Evolutionary conservation across 2,329 filamentous ascomycete species (phyloP).

Genomic region (Cryphonectria naterciae): DNA sequence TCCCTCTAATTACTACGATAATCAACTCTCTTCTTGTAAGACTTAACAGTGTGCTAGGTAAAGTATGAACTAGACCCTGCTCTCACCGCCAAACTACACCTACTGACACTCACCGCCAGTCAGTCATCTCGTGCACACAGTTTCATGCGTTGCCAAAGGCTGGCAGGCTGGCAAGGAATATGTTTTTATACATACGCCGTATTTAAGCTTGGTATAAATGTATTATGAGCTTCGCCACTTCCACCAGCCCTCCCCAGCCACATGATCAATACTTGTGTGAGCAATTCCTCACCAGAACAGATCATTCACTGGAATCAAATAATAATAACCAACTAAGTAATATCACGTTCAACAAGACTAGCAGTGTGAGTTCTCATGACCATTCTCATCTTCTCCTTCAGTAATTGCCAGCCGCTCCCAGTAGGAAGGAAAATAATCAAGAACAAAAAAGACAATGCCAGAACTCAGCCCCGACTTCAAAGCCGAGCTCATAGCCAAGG

Average conservation of each 20-base stretch:
- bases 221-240: not conserved
- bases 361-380: not conserved
- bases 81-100: too few species aligned
- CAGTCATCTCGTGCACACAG: too few species aligned
- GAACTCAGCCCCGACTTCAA: conserved; percentile 10
- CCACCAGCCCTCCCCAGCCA: not conserved
- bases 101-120: too few species aligned
- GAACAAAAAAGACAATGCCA: not conserved
- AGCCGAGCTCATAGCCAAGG: conserved; percentile 10
- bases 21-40: too few species aligned
- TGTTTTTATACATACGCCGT: not conserved
- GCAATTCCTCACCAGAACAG: not conserved
- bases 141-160: not conserved
- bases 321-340: not conserved
- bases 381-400: not conserved
- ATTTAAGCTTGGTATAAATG: not conserved
- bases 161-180: not conserved
- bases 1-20: too few species aligned
- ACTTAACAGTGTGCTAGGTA: too few species aligned
- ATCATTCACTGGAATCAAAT: not conserved
- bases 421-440: not conserved
- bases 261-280: not conserved
- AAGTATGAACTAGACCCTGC: too few species aligned
- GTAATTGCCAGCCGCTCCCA: not conserved
- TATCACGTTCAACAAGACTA: not conserved